Base-by-base conservation (phyloP, 768 basidiomycete species). In the Coprinopsis sp. region DNA sequence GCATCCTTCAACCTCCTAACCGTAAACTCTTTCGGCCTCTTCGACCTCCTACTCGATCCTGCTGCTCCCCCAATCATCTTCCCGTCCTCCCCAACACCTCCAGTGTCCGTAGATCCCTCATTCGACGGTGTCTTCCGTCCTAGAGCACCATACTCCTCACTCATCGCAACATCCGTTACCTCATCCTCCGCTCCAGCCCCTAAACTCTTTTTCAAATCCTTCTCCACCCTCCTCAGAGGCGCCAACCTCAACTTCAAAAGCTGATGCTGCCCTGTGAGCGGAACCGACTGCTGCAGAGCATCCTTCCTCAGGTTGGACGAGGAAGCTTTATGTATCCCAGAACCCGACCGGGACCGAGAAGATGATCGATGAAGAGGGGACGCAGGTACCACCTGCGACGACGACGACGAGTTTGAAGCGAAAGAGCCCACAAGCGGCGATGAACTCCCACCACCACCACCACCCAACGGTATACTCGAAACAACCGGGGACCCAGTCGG, bases 231-330 rank as follows among this genome's bases (percentile, higher is more conserved):
- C 2, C 70, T 64, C 2, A 49, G 42, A 3, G 87, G 83, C 2
- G 76, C 69, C 14, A 89, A 79, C 1, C 84, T 77, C 49, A 79
- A 69, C 55, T 77, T 73, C 52, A 82, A 70, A 11, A 75, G 54
- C 28, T 71, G 70, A 53, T 83, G 79, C 31, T 65, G 63, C 53
- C 77, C 77, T 21, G 70, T 72, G 47, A 81, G 73, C 12, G 69
- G 56, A 6, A 57, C 46, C 16, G 54, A 48, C 24, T 58, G 14
- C 30, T 16, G 38, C 4, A 33, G 21, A 24, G 24, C n/a, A 23
- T 13, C 72, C 63, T 4, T 71, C 72, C 1, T 67, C 66, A 3
- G 68, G 63, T 12, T 68, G 55, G 19, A 62, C 63, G 22, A 74
- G 64, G 1, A 19, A 11, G 38, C n/a, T n/a, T n/a, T n/a, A n/a